These are phyloP conservation scores for Cucurbita pepo DNA, from an alignment of 306 rosid genomes.

Conservation along the genomic window DNA sequence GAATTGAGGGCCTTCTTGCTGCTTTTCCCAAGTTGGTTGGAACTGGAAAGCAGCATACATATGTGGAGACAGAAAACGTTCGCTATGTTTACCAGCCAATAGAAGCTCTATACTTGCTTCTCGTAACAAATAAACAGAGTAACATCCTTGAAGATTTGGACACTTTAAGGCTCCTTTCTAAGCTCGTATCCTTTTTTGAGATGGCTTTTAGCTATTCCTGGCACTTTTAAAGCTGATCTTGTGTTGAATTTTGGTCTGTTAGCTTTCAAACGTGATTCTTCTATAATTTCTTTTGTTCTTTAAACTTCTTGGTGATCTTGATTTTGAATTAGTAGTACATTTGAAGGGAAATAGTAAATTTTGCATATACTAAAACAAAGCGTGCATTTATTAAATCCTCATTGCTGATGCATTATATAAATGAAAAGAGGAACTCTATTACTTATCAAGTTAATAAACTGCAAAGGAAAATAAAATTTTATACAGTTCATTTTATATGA, in stretches of 20 bases:
- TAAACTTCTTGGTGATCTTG: background rate
- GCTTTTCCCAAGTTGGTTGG: constrained; percentile 96
- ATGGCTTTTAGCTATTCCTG: constrained; percentile 7
- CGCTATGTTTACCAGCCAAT: constrained; percentile 98
- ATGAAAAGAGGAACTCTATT: background rate
- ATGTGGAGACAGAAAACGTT: constrained; percentile 87
- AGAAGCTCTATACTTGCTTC: constrained; percentile 78
- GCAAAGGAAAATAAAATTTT: background rate
- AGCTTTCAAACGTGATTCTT: background rate
- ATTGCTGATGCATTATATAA: background rate
- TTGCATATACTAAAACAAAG: background rate
- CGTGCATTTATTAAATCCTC: background rate
- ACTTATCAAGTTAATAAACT: background rate
- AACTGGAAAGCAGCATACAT: constrained; percentile 90
- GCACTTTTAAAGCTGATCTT: constrained; percentile 1
- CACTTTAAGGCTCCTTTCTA: constrained; percentile 80
- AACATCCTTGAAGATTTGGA: constrained; percentile 92
- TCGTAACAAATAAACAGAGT: constrained; percentile 93
- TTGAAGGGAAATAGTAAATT: background rate
- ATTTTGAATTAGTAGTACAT: background rate
- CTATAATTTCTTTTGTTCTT: background rate
- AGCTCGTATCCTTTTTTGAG: constrained; percentile 68
- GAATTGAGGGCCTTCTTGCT: constrained; percentile 96
- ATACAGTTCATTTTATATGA: background rate
- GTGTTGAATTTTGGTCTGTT: background rate